Base-by-base conservation (phyloP, 2,329 filamentous ascomycete genomes). In the Orbilia oligospora region DNA sequence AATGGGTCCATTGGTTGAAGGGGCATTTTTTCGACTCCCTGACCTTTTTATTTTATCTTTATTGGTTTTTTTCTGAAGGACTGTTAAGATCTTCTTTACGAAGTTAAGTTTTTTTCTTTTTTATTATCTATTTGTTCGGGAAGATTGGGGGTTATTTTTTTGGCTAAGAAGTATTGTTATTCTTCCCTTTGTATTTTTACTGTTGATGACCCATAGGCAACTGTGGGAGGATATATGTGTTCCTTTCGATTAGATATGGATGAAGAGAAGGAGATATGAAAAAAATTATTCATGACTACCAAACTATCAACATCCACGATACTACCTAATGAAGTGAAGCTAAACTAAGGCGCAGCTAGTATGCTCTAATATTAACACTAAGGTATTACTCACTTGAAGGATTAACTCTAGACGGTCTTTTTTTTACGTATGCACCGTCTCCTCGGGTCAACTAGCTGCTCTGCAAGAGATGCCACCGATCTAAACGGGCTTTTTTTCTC, bases 1-100 rank as follows among this genome's bases (percentile, higher is more conserved):
- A 44, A 41, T 61, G 36, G 56, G 56, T 44, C 56, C 56, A 61
- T 61, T 44, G 44, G 36, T 44, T 61, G 36, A 61, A 61, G 56
- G 56, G 14, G 10, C 14, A 27, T 44, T 61, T 58, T 58, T 58
- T 33, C 18, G 6, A 8, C 44, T 20, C 18, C 30, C 18, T n/a
- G 10, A 27, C 27, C 5, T 44, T 58, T 30, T 33, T 30, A 18
- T 30, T n/a, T 41, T 41, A 38, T 18, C n/a, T 22, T 24, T 41
- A 14, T 4, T 38, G 14, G 16, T 36, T 12, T 33, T 30, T 30
- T 55, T 6, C 4, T 8, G 12, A 38, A 38, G 30, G 5, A 22
- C 18, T 58, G 10, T 56, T 20, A 56, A 22, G 30, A 10, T 41
- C 9, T 38, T 36, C 33, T 44, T 41, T 24, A 14, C 12, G 30